phyloP scores from a whole-genome alignment of 2,329 filamentous ascomycete genomes.

The Aspergillus fructus region DNA sequence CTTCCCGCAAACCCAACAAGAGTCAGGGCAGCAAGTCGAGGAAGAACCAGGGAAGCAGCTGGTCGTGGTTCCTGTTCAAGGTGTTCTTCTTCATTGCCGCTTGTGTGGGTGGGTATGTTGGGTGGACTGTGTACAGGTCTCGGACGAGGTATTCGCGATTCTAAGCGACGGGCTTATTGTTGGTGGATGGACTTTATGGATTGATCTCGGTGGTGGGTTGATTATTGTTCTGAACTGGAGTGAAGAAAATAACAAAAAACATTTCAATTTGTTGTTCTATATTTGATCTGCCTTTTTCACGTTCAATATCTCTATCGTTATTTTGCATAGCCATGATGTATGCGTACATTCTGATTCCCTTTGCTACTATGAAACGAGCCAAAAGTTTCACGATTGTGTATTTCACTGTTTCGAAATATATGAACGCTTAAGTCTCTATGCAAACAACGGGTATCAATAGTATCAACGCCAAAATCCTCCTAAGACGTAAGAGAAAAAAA shows the following conservation, averaged over 20 bases:
- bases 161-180: conserved; percentile 16
- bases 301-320: conserved; percentile 16
- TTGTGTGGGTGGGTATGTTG: conserved; percentile 74
- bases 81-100: conserved; percentile 71
- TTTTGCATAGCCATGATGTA: conserved; percentile 22
- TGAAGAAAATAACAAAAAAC: conserved; percentile 13
- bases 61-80: conserved; percentile 78
- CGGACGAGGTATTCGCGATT: conserved; percentile 50
- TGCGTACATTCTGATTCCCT: conserved; percentile 15
- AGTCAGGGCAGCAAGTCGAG: neutral
- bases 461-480: neutral
- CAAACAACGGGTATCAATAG: conserved; percentile 6
- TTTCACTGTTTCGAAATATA: neutral
- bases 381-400: conserved; percentile 11
- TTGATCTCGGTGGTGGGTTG: neutral
- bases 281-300: neutral
- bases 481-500: neutral
- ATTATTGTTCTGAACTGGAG: neutral
- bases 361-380: conserved; percentile 14
- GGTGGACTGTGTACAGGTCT: conserved; percentile 78
- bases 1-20: neutral
- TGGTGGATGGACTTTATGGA: neutral
- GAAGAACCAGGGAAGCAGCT: conserved; percentile 49
- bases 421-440: neutral
- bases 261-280: neutral